Percentiles rank a stretch among this genome's conserved stretches.
phyloP scores from a whole-genome alignment of 495 filamentous ascomycete species.

The Aspergillus panamensis region DNA sequence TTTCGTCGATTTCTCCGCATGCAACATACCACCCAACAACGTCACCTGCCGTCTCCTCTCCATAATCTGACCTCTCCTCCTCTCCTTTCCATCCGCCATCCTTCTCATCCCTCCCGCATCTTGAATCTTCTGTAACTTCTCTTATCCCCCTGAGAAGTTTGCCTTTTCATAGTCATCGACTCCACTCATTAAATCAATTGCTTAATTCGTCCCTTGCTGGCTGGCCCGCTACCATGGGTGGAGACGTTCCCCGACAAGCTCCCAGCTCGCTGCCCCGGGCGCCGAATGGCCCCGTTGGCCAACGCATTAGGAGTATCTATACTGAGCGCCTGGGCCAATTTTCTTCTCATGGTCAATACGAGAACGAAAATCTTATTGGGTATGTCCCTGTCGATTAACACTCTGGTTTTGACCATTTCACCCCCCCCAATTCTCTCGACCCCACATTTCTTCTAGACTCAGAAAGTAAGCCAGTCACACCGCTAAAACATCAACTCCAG shows the following conservation, averaged over 20 bases:
- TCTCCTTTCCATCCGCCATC: constrained; percentile 7
- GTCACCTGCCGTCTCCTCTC: constrained; percentile 11
- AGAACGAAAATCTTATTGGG: constrained; percentile 68
- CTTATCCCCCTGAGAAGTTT: constrained; percentile 6
- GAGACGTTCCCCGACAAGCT: constrained; percentile 42
- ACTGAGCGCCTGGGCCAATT: constrained; percentile 79
- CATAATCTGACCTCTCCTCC: constrained; percentile 2
- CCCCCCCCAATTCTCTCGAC: background rate
- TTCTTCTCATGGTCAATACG: constrained; percentile 76
- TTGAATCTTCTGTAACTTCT: background rate
- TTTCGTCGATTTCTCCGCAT: constrained; percentile 8
- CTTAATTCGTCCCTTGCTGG: constrained; percentile 1
- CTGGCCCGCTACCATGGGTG: constrained; percentile 41
- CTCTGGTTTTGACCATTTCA: background rate
- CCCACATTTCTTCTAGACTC: background rate
- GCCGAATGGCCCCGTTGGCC: constrained; percentile 63
- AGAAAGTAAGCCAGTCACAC: background rate
- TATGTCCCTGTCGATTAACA: constrained; percentile 30
- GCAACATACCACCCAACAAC: background rate
- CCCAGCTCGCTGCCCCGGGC: constrained; percentile 53
- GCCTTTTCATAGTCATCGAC: constrained; percentile 3
- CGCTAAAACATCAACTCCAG: constrained; percentile 28
- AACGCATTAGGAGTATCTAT: constrained; percentile 85
- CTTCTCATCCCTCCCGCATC: constrained; percentile 5
- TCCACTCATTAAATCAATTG: constrained; percentile 7